Conservation (phyloP, 345 rosid genomes). For the Hevea brasiliensis region DNA sequence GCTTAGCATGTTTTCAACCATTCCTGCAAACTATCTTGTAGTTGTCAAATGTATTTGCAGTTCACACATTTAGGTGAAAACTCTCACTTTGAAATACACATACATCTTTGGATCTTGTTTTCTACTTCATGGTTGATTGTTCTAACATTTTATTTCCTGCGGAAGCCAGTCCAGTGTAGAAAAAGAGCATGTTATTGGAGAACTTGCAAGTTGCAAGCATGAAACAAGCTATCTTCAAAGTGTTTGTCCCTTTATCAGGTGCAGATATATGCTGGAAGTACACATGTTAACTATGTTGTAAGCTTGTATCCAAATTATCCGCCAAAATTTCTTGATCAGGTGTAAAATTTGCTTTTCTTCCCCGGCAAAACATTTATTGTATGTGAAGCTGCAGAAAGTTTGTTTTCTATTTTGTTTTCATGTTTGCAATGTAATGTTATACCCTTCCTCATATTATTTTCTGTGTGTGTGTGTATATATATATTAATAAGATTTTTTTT, state of each 20-base stretch:
- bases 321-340: not conserved
- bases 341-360: not conserved
- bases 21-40: not conserved
- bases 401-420: too few species aligned
- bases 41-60: not conserved
- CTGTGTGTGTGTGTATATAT: too few species aligned
- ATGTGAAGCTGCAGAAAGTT: not conserved
- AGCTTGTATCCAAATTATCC: not conserved
- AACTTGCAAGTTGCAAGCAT: not conserved
- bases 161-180: not conserved
- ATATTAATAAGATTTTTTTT: too few species aligned
- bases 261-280: not conserved
- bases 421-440: too few species aligned
- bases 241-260: too few species aligned
- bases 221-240: too few species aligned
- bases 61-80: not conserved
- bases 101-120: not conserved
- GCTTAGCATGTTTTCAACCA: conserved; percentile 24
- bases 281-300: not conserved
- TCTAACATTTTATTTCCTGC: not conserved
- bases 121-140: not conserved
- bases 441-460: too few species aligned
- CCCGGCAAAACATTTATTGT: not conserved
- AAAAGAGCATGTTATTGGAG: not conserved
- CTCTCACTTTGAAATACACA: not conserved